phyloP scores from a whole-genome alignment of 1,284 basidiomycete genomes.

The Tilletia walkeri region DNA sequence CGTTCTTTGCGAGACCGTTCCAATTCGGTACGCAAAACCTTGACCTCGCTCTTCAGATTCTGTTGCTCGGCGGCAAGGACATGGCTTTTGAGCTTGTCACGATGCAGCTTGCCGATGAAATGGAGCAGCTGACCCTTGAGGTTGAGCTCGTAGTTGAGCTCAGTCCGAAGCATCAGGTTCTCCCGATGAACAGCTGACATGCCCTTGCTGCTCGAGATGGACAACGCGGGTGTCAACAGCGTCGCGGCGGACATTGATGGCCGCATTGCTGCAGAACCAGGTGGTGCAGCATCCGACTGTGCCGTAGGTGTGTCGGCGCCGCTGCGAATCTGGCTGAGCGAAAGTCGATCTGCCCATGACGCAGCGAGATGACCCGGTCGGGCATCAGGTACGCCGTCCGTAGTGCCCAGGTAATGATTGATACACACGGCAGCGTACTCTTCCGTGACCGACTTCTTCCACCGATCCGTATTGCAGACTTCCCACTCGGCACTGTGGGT shows the following conservation, averaged over 20 bases:
- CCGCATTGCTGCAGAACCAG: not conserved
- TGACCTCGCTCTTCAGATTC: conserved; percentile 48
- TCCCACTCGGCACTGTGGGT: conserved; percentile 65
- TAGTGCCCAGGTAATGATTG: conserved; percentile 51
- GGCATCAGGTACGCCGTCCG: conserved; percentile 24
- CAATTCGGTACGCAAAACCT: conserved; percentile 35
- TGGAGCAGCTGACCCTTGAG: conserved; percentile 54
- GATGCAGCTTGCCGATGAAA: conserved; percentile 54
- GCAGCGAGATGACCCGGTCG: not conserved
- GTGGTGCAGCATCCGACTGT: not conserved
- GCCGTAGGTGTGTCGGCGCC: not conserved
- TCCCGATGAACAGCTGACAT: conserved; percentile 32
- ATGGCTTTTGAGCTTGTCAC: conserved; percentile 49
- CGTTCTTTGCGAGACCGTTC: not conserved
- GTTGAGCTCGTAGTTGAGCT: conserved; percentile 54
- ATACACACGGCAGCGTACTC: conserved; percentile 70
- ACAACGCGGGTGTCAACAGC: conserved; percentile 9
- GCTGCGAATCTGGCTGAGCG: not conserved
- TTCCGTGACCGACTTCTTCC: conserved; percentile 67
- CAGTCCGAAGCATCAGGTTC: conserved; percentile 46
- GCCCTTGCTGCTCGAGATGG: conserved; percentile 13
- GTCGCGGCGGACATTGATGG: not conserved
- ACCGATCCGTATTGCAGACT: conserved; percentile 66
- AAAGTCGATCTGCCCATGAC: not conserved
- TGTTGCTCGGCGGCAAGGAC: conserved; percentile 53